Evolutionary conservation across 305 asterid species (phyloP).

Genomic region (Ilex paraguariensis): DNA sequence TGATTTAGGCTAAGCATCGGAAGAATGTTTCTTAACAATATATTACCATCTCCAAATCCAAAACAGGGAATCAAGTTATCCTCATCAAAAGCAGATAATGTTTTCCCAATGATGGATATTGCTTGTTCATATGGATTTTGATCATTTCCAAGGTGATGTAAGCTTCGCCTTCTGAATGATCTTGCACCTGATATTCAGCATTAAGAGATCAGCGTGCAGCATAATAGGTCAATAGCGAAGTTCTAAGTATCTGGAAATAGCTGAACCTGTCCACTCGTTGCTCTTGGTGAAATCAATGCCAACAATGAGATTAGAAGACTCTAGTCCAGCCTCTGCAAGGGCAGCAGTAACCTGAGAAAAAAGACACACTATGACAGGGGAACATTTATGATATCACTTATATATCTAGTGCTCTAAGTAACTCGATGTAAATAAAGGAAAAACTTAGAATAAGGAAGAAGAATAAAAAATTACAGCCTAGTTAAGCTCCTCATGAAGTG

Average conservation of each 20-base stretch:
- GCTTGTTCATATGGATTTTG: constrained; percentile 50
- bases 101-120: constrained; percentile 48
- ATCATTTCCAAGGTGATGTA: constrained; percentile 35
- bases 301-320: constrained; percentile 4
- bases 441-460: too few relatives aligned
- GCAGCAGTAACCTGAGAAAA: not conserved
- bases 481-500: too few relatives aligned
- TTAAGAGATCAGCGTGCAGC: too few relatives aligned
- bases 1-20: not conserved
- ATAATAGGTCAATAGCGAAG: not conserved
- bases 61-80: constrained; percentile 51
- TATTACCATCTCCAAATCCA: constrained; percentile 52
- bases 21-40: not conserved
- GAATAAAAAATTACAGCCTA: too few relatives aligned
- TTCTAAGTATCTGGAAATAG: not conserved
- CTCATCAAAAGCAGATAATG: constrained; percentile 44
- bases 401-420: too few relatives aligned
- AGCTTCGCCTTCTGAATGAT: constrained; percentile 40
- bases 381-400: too few relatives aligned
- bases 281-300: constrained; percentile 5
- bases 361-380: too few relatives aligned
- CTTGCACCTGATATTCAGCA: constrained; percentile 26
- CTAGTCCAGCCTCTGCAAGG: not conserved
- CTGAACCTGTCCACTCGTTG: constrained; percentile 4
- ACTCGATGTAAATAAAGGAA: too few relatives aligned